phyloP scores from a whole-genome alignment of 148 eudicot species.

The Pouteria glomerata region DNA sequence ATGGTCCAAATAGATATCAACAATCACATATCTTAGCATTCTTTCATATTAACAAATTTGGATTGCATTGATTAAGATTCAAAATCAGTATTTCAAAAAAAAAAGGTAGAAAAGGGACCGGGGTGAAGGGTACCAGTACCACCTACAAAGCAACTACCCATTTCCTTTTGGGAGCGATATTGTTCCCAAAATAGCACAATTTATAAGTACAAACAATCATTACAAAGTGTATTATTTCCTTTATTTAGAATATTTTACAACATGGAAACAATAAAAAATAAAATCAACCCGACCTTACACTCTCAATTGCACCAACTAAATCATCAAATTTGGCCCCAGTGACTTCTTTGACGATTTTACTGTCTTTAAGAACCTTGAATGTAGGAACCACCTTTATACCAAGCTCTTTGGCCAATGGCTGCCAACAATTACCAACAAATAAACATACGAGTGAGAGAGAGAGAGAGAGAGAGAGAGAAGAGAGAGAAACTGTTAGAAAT shows the following conservation, averaged over 20 bases:
- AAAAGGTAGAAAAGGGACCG: too few species aligned
- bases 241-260: slow-evolving; percentile 7
- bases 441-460: slow-evolving; percentile 1
- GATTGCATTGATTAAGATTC: too few species aligned
- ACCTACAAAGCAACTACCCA: neutral
- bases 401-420: slow-evolving; percentile 86
- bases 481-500: neutral
- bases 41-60: too few species aligned
- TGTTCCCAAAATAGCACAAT: neutral
- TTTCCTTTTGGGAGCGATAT: neutral
- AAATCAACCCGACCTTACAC: slow-evolving; percentile 40
- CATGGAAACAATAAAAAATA: neutral
- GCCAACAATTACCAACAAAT: slow-evolving; percentile 20
- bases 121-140: too few species aligned
- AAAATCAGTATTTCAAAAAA: too few species aligned
- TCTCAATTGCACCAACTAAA: slow-evolving; percentile 63
- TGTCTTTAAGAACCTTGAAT: slow-evolving; percentile 80
- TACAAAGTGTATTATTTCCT: neutral
- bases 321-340: slow-evolving; percentile 84
- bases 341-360: slow-evolving; percentile 69
- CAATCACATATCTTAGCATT: too few species aligned
- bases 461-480: neutral
- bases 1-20: too few species aligned
- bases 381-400: slow-evolving; percentile 86
- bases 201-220: neutral